Percentiles rank a stretch among this genome's conserved stretches.
These are phyloP conservation scores for Pseudisothecium myosuroides DNA, from an alignment of 225 moss, liverwort and hornwort species.

Conservation along the genomic window DNA sequence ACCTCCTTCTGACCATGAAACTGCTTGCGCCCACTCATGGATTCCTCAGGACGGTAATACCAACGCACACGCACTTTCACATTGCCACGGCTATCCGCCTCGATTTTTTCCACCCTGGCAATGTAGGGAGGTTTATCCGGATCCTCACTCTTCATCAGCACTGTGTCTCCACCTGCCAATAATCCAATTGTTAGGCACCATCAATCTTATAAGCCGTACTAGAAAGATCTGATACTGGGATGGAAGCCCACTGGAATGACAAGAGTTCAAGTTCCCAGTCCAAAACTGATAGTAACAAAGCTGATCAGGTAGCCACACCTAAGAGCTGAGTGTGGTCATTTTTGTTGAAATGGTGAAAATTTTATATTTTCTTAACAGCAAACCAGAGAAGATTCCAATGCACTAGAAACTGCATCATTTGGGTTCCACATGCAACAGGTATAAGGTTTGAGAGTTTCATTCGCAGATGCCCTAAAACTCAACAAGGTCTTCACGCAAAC, in stretches of 20 bases:
- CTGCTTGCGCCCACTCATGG: conserved; percentile 92
- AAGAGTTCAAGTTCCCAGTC: no score
- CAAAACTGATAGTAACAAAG: neutral
- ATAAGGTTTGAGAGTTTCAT: no score
- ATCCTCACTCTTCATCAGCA: conserved; percentile 89
- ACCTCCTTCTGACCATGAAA: conserved; percentile 96
- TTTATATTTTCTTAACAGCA: no score
- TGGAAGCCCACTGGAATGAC: neutral
- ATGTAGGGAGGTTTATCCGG: conserved; percentile 87
- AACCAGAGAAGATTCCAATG: no score
- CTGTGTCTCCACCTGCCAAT: conserved; percentile 78
- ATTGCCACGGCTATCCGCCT: conserved; percentile 76
- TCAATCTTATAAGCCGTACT: no score
- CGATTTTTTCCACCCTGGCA: conserved; percentile 90
- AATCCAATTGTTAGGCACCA: neutral
- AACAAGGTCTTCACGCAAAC: no score
- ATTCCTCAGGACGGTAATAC: conserved; percentile 98
- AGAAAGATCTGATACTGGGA: neutral
- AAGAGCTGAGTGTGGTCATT: no score
- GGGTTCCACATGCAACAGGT: no score
- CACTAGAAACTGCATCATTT: no score
- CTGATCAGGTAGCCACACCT: neutral
- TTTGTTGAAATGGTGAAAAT: no score
- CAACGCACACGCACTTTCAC: conserved; percentile 89
- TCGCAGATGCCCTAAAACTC: no score